Percentiles rank a stretch among this genome's conserved stretches.
Evolutionary conservation across 495 filamentous ascomycete genomes (phyloP).

Genomic region (Podospora didyma): DNA sequence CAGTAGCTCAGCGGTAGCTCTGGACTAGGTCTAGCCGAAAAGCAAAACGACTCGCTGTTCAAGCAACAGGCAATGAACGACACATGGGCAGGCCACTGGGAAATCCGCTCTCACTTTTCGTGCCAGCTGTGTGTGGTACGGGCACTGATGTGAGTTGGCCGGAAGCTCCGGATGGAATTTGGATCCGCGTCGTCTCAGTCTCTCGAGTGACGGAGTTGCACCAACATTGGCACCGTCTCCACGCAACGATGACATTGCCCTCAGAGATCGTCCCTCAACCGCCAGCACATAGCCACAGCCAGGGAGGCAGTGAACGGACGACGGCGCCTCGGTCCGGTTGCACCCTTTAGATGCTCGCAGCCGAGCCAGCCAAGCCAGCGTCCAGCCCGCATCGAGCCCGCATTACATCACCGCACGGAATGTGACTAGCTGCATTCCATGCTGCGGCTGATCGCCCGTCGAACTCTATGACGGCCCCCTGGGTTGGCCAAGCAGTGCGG

Average conservation of each 20-base stretch:
- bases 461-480: background rate
- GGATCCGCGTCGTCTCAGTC: no score
- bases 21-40: conserved; percentile 3
- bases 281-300: background rate
- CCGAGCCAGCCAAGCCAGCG: no score
- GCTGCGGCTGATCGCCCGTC: background rate
- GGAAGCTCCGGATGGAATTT: conserved; percentile 4
- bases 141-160: background rate
- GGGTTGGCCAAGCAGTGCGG: background rate
- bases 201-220: no score
- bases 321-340: background rate
- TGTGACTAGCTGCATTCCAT: background rate
- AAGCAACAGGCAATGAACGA: background rate
- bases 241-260: conserved; percentile 13
- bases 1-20: conserved; percentile 7
- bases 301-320: background rate
- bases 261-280: background rate
- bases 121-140: no score
- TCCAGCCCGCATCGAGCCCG: no score
- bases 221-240: background rate
- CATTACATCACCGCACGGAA: background rate
- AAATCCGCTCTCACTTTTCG: no score
- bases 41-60: background rate
- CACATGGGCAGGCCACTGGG: background rate
- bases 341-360: background rate